Conservation (phyloP, 768 basidiomycete species). For the Phanerochaete carnosa region DNA sequence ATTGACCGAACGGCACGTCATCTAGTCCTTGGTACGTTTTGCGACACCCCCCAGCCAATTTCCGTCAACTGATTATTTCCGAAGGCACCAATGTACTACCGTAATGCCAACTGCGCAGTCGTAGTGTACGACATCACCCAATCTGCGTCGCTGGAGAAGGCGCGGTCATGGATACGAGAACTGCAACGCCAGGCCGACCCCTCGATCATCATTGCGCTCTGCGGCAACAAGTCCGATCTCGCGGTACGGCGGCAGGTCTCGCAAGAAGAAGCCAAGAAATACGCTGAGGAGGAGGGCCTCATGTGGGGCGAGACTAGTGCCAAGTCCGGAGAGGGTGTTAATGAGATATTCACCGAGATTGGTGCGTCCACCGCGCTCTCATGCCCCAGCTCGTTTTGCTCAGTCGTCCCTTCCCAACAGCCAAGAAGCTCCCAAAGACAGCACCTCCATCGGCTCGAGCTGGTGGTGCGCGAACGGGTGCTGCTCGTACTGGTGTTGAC, state of each 20-base stretch:
- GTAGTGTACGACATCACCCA: conserved; percentile 98
- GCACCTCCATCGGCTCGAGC: conserved; percentile 65
- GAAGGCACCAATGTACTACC: conserved; percentile 95
- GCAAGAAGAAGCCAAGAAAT: conserved; percentile 88
- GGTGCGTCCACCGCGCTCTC: conserved; percentile 38
- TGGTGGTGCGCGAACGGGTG: conserved; percentile 47
- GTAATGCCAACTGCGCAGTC: conserved; percentile 90
- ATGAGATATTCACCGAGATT: conserved; percentile 83
- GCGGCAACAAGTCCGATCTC: conserved; percentile 93
- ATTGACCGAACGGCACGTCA: conserved; percentile 3
- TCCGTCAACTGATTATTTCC: background rate
- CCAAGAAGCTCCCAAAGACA: conserved; percentile 85
- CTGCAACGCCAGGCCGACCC: conserved; percentile 97
- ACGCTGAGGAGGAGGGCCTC: conserved; percentile 87
- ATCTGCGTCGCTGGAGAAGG: conserved; percentile 88
- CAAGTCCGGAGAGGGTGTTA: conserved; percentile 83
- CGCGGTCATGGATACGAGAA: conserved; percentile 93
- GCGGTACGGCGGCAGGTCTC: conserved; percentile 80
- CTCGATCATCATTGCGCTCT: conserved; percentile 92
- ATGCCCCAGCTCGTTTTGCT: background rate
- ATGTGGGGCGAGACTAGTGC: conserved; percentile 94
- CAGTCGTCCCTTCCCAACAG: conserved; percentile 34
- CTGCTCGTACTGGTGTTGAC: conserved; percentile 65
- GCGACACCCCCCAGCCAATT: background rate
- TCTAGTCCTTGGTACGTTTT: conserved; percentile 44